A percentile compares a stretch with the other conserved stretches of the same genome.
These are phyloP conservation scores for Phanerodontia chrysosporium DNA, from an alignment of 768 basidiomycete species.

Conservation along the genomic window DNA sequence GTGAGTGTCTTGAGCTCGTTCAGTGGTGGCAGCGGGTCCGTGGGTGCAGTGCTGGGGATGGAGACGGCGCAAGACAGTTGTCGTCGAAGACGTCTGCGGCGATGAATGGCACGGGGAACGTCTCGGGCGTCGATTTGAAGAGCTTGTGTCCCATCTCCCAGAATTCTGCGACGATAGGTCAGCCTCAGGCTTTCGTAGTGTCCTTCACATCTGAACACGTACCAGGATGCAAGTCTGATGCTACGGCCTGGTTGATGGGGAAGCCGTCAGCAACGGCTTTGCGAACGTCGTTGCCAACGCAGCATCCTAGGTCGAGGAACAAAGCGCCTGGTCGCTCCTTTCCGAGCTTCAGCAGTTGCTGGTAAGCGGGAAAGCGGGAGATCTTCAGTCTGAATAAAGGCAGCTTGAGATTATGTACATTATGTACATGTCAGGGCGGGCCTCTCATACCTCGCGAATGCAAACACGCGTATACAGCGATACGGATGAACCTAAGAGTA, in stretches of 20 bases:
- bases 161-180: slow-evolving; percentile 35
- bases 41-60: slow-evolving; percentile 1
- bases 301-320: slow-evolving; percentile 43
- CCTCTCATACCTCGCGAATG: slow-evolving; percentile 19
- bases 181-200: neutral
- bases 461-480: slow-evolving; percentile 26
- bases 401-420: too few relatives aligned
- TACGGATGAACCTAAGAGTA: slow-evolving; percentile 26
- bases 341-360: slow-evolving; percentile 32
- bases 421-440: neutral
- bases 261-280: slow-evolving; percentile 41
- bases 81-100: slow-evolving; percentile 52
- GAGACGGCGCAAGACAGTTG: slow-evolving; percentile 30
- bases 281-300: slow-evolving; percentile 41
- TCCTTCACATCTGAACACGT: too few relatives aligned
- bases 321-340: slow-evolving; percentile 33
- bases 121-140: slow-evolving; percentile 47
- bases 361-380: slow-evolving; percentile 22
- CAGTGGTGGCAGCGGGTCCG: slow-evolving; percentile 19
- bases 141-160: slow-evolving; percentile 62
- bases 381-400: slow-evolving; percentile 24
- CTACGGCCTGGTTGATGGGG: slow-evolving; percentile 35
- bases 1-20: slow-evolving; percentile 32
- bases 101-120: slow-evolving; percentile 55
- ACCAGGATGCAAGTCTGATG: slow-evolving; percentile 37